phyloP scores from a whole-genome alignment of 2,329 filamentous ascomycete species.

The Calonectria pseudoreteaudii region DNA sequence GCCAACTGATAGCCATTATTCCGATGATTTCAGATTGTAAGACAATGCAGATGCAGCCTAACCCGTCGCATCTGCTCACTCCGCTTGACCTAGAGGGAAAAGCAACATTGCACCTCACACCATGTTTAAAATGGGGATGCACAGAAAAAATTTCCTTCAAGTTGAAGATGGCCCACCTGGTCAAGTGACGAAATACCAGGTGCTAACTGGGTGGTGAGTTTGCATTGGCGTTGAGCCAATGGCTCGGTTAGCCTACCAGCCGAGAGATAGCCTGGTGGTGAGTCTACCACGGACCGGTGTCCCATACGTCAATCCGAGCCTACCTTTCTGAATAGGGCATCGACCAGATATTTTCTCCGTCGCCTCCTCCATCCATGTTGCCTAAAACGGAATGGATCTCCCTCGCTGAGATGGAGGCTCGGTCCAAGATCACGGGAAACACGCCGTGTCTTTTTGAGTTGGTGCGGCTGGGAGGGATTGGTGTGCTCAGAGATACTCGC shows the following conservation, averaged over 20 bases:
- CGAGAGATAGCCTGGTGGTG: neutral
- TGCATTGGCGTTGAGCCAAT: conserved; percentile 5
- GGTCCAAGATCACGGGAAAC: neutral
- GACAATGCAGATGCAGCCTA: neutral
- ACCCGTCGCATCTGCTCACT: neutral
- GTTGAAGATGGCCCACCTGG: neutral
- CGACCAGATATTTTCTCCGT: conserved; percentile 6
- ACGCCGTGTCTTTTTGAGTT: neutral
- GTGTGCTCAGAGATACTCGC: neutral
- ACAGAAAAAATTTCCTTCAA: neutral
- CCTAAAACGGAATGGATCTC: neutral
- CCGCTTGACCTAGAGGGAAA: neutral
- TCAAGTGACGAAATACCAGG: neutral
- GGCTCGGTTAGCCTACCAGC: neutral
- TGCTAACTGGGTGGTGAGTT: neutral
- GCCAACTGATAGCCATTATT: neutral
- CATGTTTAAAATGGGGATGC: neutral
- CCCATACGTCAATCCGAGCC: neutral
- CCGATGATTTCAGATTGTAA: neutral
- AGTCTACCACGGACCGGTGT: neutral
- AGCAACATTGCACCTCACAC: neutral
- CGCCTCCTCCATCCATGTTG: neutral
- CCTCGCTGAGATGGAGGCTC: neutral
- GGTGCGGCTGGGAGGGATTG: neutral
- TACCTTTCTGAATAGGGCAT: conserved; percentile 1